Evolutionary conservation across 2,329 filamentous ascomycete genomes (phyloP), one percentile per base, ranked within the genome.

Genomic region (Bipolaris bicolor): DNA sequence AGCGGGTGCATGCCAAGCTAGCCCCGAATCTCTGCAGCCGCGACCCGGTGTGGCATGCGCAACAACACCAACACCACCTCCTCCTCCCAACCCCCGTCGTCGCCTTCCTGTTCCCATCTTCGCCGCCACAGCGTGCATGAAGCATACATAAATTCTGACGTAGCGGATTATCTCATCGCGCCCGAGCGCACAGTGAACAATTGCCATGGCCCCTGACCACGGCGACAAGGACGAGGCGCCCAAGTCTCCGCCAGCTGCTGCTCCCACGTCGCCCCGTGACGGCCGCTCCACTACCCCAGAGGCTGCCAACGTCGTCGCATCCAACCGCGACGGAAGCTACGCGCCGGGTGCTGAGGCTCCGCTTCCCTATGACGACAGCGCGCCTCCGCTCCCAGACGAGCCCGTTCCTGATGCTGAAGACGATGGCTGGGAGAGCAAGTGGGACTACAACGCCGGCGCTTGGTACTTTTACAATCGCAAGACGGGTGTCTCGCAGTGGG

Each of bases 391-490:
- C 10, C 85, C 85, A 49, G 75, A 81, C 52, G 84, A 86, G 75
- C 78, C 81, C 36, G 79, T 75, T 26, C 71, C 69, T 61, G 55
- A 51, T 33, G 57, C 55, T 20, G 74, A 82, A 51, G 83, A 88
- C 56, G 85, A 89, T 73, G 92, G 92, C 57, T 97, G 92, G 92
- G 87, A 90, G 57, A 87, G 87, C 34, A 82, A 90, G 57, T 96
- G 90, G 90, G 91, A 96, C 67, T 78, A 84, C 22, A 82, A 76
- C 49, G 82, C 84, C 1, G 84, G 88, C 62, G 83, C 86, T 4
- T 96, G 88, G 79, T 96, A 92, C 79, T 97, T 96, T 78, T 88
- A 88, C 81, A 97, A 96, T 74, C 87, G 88, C 65, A 88, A 90
- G 74, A 95, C 90, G 3, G 83, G 80, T 84, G 57, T 87, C 87